Base-by-base conservation (phyloP, 2,329 filamentous ascomycete genomes). In the Cytospora chrysosperma region DNA sequence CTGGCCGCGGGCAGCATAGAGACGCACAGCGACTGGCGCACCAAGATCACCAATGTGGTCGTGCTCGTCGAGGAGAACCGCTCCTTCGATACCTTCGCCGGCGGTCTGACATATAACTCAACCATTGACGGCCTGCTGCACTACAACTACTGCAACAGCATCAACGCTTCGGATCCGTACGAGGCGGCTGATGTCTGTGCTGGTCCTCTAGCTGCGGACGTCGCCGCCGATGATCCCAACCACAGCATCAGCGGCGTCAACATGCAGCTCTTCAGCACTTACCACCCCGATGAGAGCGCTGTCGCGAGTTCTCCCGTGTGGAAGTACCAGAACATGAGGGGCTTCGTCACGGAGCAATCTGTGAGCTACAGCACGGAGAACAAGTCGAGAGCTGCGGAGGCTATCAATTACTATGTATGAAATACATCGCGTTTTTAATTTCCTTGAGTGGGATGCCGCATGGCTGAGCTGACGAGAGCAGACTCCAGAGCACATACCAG, bases 321-420 rank as follows among this genome's bases (percentile, higher is more conserved):
- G 57, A 69, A 28, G 63, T 71, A 28, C 59, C 67, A 65, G 49
- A 72, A 69, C 43, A 77, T 78, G 74, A 69, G 75, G 34, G 77
- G 77, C 8, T 79, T 79, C 63, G 73, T 79, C 12, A 75, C 75
- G 4, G 77, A 79, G 67, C 77, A 79, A 66, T 72, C 76, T 21
- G 68, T 71, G 53, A 69, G 73, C 6, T 77, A 74, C 67, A 65
- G 70, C 4, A 71, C 74, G 9, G 64, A 75, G 19, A 73, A 78
- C 61, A 70, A 73, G 34, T 70, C 71, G 0, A 73, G 76, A 43
- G 77, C 76, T 3, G 75, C 73, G 6, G 77, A 79, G 64, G 77
- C 72, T 13, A 77, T 79, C 64, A 77, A 78, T 65, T 80, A 79
- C 68, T 79, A 79, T 63, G 61, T 58, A 37, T n/a, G n/a, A 52